Conservation (phyloP, 305 asterid genomes). For the Ruellia speciosa region DNA sequence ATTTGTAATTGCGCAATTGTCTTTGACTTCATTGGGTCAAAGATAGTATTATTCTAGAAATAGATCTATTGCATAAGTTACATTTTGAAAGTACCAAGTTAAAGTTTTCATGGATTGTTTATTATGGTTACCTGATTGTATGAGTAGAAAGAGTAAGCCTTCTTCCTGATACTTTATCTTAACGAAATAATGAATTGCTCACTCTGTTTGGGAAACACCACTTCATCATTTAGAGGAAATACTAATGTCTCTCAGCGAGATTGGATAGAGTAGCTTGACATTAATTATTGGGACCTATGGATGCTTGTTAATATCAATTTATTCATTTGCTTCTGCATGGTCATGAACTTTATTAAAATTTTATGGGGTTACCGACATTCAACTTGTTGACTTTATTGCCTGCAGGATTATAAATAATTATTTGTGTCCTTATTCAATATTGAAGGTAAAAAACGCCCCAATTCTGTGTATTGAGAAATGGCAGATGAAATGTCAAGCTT, state of each 20-base stretch:
- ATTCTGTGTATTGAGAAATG: conserved; percentile 26
- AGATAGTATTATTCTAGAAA: too few relatives aligned
- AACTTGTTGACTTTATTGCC: conserved; percentile 2
- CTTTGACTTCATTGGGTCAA: too few relatives aligned
- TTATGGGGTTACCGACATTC: not conserved
- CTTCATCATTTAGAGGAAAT: not conserved
- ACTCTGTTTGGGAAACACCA: not conserved
- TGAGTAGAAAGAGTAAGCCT: not conserved
- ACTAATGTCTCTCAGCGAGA: not conserved
- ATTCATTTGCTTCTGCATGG: conserved; percentile 9
- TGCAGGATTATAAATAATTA: conserved; percentile 25
- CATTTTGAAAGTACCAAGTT: too few relatives aligned
- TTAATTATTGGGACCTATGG: not conserved
- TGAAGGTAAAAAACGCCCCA: conserved; percentile 16
- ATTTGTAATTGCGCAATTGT: too few relatives aligned
- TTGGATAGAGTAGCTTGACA: not conserved
- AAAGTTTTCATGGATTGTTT: too few relatives aligned
- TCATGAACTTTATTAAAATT: conserved; percentile 11
- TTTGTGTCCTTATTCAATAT: not conserved
- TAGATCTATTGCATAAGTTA: too few relatives aligned
- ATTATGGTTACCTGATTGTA: conserved; percentile 4
- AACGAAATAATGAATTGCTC: not conserved
- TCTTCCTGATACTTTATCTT: conserved; percentile 12
- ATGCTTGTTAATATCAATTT: not conserved
- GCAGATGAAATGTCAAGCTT: conserved; percentile 45